Evolutionary conservation across 768 basidiomycete species (phyloP), one percentile per base, ranked within the genome.

Genomic region (Leucosporidium yakuticum): DNA sequence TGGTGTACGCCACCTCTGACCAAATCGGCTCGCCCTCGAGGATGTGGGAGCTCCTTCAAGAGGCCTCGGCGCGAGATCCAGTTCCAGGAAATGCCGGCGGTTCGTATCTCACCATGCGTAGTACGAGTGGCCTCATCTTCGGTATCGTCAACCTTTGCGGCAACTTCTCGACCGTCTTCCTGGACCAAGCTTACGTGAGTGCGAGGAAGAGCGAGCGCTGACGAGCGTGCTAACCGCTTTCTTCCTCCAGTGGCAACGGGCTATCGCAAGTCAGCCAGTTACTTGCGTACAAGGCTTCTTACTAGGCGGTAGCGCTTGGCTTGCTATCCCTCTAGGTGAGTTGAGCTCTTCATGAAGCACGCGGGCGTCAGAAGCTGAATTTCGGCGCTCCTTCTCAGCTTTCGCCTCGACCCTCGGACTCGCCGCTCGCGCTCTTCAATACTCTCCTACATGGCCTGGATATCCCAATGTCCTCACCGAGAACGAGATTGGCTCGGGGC

Each of bases 221-320:
- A 34, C 27, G 12, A 25, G 25, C 23, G n/a, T 32, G 23, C 12
- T 48, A 57, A 31, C 50, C 47, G 58, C 21, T 32, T 47, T 25
- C 4, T n/a, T 4, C n/a, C 59, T 48, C 34, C 47, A 29, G 14
- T 55, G 39, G 27, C 90, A 92, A 76, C 84, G 91, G 21, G 91
- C 91, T 2, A 91, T 96, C 75, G 93, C 93, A 1, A 88, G 86
- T 67, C 81, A 86, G 27, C 91, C 91, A 0, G 86, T 85, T 1
- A 87, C 84, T 29, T n/a, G 88, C 88, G 20, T 91, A 94, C 65
- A 93, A 92, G 78, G 93, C 0, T 97, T 91, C 79, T 81, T 95
- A 4, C 82, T 92, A 8, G 94, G 93, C 51, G 94, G 94, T 4
- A 77, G 91, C 9, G 89, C 91, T 4, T 97, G 93, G 93, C 84